These are phyloP conservation scores for Leptoxyphium fumago DNA, from an alignment of 2,329 filamentous ascomycete genomes.

Conservation along the genomic window DNA sequence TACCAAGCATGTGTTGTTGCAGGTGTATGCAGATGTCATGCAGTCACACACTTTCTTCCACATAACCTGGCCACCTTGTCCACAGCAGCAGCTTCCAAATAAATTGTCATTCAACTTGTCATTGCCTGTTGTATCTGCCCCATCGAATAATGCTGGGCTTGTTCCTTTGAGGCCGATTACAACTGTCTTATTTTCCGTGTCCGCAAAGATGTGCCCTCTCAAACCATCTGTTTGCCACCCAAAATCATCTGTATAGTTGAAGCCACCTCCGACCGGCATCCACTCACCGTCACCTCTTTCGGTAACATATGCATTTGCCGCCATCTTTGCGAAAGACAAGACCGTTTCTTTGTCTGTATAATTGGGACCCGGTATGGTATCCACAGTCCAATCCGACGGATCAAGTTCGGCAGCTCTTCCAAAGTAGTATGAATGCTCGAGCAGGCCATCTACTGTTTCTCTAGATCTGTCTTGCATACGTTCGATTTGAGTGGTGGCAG, in stretches of 20 bases:
- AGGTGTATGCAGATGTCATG: constrained; percentile 70
- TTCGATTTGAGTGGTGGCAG: constrained; percentile 49
- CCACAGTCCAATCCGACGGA: constrained; percentile 66
- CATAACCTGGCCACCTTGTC: constrained; percentile 75
- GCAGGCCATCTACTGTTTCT: constrained; percentile 61
- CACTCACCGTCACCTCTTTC: constrained; percentile 60
- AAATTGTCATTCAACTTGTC: constrained; percentile 97
- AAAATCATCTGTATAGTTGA: constrained; percentile 78
- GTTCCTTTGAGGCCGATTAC: constrained; percentile 69
- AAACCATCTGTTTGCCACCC: constrained; percentile 85
- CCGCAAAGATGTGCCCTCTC: constrained; percentile 81
- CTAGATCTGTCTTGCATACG: constrained; percentile 66
- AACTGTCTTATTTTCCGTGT: constrained; percentile 71
- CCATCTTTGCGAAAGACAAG: constrained; percentile 72
- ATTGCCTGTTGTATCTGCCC: constrained; percentile 90
- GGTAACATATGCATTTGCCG: constrained; percentile 75
- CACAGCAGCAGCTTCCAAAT: constrained; percentile 96
- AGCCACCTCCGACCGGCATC: constrained; percentile 63
- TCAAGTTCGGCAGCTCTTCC: constrained; percentile 55
- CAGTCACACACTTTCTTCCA: constrained; percentile 93
- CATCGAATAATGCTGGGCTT: constrained; percentile 73
- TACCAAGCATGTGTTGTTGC: constrained; percentile 80
- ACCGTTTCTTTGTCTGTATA: constrained; percentile 75
- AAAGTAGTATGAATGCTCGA: constrained; percentile 54
- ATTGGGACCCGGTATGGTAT: constrained; percentile 65